Conservation (phyloP, 768 basidiomycete genomes). For the Coprinopsis strossmayeri region DNA sequence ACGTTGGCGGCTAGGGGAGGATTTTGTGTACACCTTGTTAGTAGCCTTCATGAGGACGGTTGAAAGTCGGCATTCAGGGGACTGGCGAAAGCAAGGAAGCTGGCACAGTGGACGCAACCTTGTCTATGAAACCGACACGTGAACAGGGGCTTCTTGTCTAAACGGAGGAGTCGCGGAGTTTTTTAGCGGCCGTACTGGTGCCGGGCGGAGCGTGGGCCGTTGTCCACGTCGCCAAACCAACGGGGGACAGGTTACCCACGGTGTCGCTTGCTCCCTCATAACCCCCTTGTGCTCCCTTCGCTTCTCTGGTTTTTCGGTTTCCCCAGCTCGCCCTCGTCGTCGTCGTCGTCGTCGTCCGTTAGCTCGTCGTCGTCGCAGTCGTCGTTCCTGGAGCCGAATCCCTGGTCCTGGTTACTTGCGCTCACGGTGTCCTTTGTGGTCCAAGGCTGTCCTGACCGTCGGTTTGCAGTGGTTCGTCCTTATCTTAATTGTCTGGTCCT, state of each 20-base stretch:
- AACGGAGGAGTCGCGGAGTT: too few species aligned
- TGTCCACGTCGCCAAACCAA: not conserved
- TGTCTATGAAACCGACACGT: too few species aligned
- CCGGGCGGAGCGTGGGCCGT: too few species aligned
- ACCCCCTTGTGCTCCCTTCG: not conserved
- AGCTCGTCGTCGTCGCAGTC: not conserved
- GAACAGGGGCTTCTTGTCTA: too few species aligned
- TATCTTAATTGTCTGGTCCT: not conserved
- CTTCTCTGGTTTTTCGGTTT: slow-evolving; percentile 3
- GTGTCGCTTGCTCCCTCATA: not conserved
- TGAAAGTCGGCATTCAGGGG: too few species aligned
- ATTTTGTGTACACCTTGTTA: too few species aligned
- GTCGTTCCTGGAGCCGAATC: slow-evolving; percentile 2
- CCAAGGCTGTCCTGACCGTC: slow-evolving; percentile 1
- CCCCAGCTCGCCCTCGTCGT: not conserved
- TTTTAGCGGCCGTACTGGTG: too few species aligned
- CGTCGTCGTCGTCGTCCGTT: not conserved
- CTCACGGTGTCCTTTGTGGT: not conserved
- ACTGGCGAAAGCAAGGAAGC: too few species aligned
- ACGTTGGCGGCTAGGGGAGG: too few species aligned
- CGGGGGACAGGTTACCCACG: not conserved
- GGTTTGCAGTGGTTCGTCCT: not conserved
- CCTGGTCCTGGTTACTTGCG: slow-evolving; percentile 1
- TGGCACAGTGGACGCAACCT: too few species aligned
- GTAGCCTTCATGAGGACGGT: too few species aligned